Evolutionary conservation across 768 basidiomycete species (phyloP), one percentile per base, ranked within the genome.

Genomic region (Amanita molliuscula): DNA sequence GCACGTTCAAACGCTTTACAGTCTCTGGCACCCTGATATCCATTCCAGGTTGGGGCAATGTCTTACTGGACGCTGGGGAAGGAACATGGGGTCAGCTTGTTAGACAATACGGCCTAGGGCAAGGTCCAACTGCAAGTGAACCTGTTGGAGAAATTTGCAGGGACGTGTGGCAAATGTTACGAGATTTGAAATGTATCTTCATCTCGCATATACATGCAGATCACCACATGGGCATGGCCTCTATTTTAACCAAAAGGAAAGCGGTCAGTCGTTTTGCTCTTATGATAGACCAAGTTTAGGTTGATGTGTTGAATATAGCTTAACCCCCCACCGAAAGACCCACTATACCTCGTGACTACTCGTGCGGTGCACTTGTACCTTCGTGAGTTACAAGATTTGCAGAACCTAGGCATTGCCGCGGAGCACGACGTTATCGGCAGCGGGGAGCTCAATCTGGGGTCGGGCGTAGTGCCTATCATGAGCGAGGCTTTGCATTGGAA

Each of bases 191-290:
- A 58, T 81, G 88, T 60, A 75, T 98, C 33, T 96, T 83, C 62
- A 71, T 95, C 53, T 91, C 88, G 53, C 95, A 98, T 61, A 76
- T 86, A 56, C 95, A 96, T 59, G 94, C 77, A 0, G 95, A 97
- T 60, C 95, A 97, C 63, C 94, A 96, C 60, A 75, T 85, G 35
- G 94, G 95, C 6, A 62, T 94, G 29, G 74, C 82, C 0, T 79
- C 81, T 51, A 67, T 98, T 6, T 70, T 98, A 15, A 70, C 78
- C 0, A 78, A 82, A 67, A 75, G 95, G 48, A 75, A 72, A 47
- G 67, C 71, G 65, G 94, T 91, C 53, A 10, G 59, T 54, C 20
- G 23, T 36, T 48, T 10, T 18, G 20, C 16, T 1, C 13, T 28
- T 15, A 18, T 41, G 28, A 8, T 21, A 34, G 18, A n/a, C 20